Evolutionary conservation across 345 rosid genomes (phyloP).

Genomic region (Hibiscus trionum): DNA sequence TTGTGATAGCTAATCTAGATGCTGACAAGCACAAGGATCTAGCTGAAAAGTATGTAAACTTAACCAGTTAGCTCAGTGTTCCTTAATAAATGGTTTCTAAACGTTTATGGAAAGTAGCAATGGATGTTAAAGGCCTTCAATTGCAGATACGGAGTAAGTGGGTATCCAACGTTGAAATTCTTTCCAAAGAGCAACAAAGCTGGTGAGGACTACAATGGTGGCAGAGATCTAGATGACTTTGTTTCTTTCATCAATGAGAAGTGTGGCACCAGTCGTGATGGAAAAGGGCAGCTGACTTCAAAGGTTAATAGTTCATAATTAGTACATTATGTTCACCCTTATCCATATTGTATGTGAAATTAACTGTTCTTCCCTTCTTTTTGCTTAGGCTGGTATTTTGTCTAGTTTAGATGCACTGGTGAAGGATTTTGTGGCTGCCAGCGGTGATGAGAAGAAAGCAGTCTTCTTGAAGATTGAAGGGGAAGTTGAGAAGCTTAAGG

Average conservation of each 20-base stretch:
- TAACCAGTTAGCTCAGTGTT: neutral
- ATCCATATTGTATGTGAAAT: neutral
- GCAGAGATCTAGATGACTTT: slow-evolving; percentile 85
- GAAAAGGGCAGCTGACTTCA: slow-evolving; percentile 75
- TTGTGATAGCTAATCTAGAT: slow-evolving; percentile 87
- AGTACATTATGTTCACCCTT: neutral
- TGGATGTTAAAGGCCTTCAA: neutral
- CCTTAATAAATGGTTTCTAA: neutral
- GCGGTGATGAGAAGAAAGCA: slow-evolving; percentile 64
- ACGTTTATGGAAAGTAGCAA: neutral
- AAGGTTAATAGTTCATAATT: slow-evolving; percentile 35
- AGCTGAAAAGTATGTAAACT: slow-evolving; percentile 61
- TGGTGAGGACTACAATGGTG: slow-evolving; percentile 89
- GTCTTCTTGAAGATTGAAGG: slow-evolving; percentile 55
- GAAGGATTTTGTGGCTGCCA: slow-evolving; percentile 76
- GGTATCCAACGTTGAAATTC: slow-evolving; percentile 90
- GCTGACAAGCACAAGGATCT: slow-evolving; percentile 79
- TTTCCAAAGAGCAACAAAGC: slow-evolving; percentile 90
- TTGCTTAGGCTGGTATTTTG: slow-evolving; percentile 74
- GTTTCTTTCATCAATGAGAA: slow-evolving; percentile 81
- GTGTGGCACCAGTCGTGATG: slow-evolving; percentile 78
- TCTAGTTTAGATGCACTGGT: slow-evolving; percentile 69
- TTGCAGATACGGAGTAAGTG: slow-evolving; percentile 82
- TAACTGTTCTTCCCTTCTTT: neutral
- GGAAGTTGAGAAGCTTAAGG: slow-evolving; percentile 69